phyloP scores from a whole-genome alignment of 2,329 filamentous ascomycete genomes.

The Colletotrichum sp. region DNA sequence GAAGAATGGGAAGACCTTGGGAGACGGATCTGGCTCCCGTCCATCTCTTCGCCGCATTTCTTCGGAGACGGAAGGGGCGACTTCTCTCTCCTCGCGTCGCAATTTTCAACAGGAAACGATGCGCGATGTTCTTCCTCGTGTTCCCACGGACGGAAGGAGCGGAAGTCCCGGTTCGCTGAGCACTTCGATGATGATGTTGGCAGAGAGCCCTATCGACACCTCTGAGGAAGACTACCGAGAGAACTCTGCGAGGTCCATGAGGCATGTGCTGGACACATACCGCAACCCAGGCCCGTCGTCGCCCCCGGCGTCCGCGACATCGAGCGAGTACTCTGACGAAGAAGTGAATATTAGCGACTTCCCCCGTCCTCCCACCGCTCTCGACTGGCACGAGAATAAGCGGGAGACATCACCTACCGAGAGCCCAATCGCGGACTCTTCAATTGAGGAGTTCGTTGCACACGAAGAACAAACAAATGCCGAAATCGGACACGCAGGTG shows the following conservation, averaged over 20 bases:
- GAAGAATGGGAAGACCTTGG: not conserved
- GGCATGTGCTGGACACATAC: not conserved
- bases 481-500: not conserved
- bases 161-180: not conserved
- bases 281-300: not conserved
- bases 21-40: not conserved
- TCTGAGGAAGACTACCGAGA: not conserved
- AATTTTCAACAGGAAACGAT: not conserved
- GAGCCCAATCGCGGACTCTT: not conserved
- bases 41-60: not conserved
- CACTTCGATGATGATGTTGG: not conserved
- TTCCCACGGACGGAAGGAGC: not conserved
- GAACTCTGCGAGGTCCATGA: not conserved
- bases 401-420: not conserved
- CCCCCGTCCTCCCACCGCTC: not conserved
- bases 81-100: not conserved
- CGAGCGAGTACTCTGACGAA: not conserved
- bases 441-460: not conserved
- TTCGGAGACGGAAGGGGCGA: not conserved
- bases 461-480: not conserved
- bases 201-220: not conserved
- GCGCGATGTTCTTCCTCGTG: not conserved
- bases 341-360: not conserved
- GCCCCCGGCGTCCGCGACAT: not conserved
- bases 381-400: not conserved